Evolutionary conservation across 345 rosid genomes (phyloP).

Genomic region (Syzygium aromaticum): DNA sequence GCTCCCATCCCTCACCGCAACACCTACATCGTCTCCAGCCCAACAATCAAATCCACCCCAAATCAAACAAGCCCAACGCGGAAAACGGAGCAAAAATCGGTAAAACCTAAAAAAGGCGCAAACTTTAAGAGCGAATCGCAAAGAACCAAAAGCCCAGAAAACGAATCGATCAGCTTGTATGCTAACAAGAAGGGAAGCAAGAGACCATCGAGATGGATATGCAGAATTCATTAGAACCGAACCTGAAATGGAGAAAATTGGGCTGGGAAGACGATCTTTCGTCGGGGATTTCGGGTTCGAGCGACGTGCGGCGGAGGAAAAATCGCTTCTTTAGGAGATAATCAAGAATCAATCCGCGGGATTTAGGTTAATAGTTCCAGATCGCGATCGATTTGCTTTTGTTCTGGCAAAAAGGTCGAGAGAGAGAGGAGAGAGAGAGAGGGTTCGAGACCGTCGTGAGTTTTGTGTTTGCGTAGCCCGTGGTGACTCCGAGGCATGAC

Average conservation of each 20-base stretch:
- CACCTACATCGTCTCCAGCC: neutral
- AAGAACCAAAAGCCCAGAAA: neutral
- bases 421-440: neutral
- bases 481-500: neutral
- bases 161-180: neutral
- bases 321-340: neutral
- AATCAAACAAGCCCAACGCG: neutral
- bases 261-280: neutral
- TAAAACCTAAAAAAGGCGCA: neutral
- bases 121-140: neutral
- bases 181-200: neutral
- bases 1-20: conserved; percentile 55
- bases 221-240: neutral
- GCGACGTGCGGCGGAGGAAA: neutral
- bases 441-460: neutral
- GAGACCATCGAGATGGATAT: neutral
- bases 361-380: neutral
- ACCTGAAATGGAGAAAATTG: neutral
- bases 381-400: neutral
- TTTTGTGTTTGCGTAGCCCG: neutral
- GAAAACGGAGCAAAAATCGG: neutral
- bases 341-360: neutral
- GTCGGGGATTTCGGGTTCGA: neutral
- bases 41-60: neutral
- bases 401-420: neutral